Evolutionary conservation across 441 rosid species (phyloP), one percentile per base, ranked within the genome.

Genomic region (Pelargonium myrrhifolium): DNA sequence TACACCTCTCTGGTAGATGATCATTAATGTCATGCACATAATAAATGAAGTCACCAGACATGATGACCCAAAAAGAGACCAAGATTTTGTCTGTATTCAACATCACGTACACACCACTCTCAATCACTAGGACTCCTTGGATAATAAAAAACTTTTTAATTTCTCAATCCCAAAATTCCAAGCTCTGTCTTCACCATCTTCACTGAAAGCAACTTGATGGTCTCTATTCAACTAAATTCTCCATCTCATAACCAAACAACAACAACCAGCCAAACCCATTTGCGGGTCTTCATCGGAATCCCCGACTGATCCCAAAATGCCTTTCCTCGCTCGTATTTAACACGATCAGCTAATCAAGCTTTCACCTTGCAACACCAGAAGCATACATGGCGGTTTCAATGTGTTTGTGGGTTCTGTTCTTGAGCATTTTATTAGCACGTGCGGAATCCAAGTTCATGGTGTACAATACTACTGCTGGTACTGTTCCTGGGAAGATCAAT

Each of bases 401-500:
- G 71, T 71, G 68, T 71, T 64, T 77, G 18, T 42, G 74, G 69
- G 17, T 74, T 60, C 35, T 77, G 9, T 45, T 77, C 51, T 9
- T 72, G 65, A 63, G 74, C 43, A 68, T 76, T 66, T 83, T 83
- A 35, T n/a, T n/a, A n/a, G 62, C 35, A 10, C 69, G 77, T 22
- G 88, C 71, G 12, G 91, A 88, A 71, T 80, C 96, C 22, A 83
- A 82, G 82, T 92, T 75, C 81, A 86, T 83, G 78, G 86, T 76
- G 35, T 95, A 92, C 76, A 89, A 95, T 80, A 95, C 99, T 68
- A 84, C 97, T 14, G 86, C 85, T 65, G 75, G 89, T n/a, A 76
- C 86, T 28, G 97, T 86, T 68, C 83, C 87, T 3, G 88, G 83
- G 61, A 95, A 92, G 79, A 88, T 95, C 70, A 95, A 95, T 68